Evolutionary conservation across 139 green algal species (phyloP), one percentile per base, ranked within the genome.

Genomic region (Chlorella sp.): DNA sequence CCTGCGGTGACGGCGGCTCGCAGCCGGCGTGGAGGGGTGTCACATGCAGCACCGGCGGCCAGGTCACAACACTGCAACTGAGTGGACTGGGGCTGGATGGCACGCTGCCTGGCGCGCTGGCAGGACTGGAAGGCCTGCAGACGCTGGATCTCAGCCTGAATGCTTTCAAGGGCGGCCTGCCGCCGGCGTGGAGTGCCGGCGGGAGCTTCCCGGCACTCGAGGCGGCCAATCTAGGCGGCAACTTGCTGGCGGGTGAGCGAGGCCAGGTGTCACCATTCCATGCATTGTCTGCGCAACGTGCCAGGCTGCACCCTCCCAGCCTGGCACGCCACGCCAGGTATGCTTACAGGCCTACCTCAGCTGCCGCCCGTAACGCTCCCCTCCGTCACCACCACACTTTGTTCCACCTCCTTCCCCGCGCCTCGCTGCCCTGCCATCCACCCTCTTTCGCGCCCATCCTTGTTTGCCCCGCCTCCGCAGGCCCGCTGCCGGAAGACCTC

Each of bases 31-130:
- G 85, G 85, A 36, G 37, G 1, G 85, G 85, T 32, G 32, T 89
- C 11, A 82, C 76, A 1, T 89, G 85, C 40, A 73, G 75, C n/a
- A 34, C 39, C 2, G n/a, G 5, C 21, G 69, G 69, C 19, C 21
- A 36, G 48, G 85, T 89, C 14, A 83, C 71, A 5, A 48, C 37
- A 32, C 7, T 89, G 32, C 19, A 57, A 14, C 42, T 89, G 12
- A 69, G 32, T 14, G 82, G 86, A 0, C 86, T 92, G 34, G 83
- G 85, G 0, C 87, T 91, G 87, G 22, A 36, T 30, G 89, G 84
- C 42, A 82, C 90, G 36, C 66, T 93, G 53, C 86, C 88, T 1
- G 34, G 7, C 0, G 48, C 88, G 53, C 39, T 93, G 48, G 26
- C 81, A 7, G 68, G 57, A 37, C 73, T 92, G 1, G 21, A 64